Conservation (phyloP, 176 grass and related monocot genomes). For the Rhipidocladum racemiflorum region DNA sequence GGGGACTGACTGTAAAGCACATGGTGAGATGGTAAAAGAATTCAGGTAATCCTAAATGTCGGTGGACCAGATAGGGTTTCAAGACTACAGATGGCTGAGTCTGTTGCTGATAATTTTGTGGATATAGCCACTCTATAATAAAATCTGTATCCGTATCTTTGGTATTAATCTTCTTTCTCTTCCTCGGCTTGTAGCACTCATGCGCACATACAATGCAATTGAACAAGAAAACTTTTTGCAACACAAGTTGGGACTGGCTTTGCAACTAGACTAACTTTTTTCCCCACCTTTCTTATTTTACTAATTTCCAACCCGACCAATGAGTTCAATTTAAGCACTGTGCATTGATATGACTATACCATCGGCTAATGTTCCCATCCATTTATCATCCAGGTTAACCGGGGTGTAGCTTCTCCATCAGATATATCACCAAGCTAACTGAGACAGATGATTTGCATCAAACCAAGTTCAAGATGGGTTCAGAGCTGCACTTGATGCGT, state of each 20-base stretch:
- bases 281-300: background rate
- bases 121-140: constrained; percentile 58
- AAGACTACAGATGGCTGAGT: constrained; percentile 90
- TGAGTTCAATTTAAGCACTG: background rate
- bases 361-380: constrained; percentile 1
- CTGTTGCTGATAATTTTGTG: constrained; percentile 66
- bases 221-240: background rate
- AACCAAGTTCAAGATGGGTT: constrained; percentile 65
- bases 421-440: constrained; percentile 82
- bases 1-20: constrained; percentile 5
- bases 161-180: constrained; percentile 34
- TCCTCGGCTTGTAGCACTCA: background rate
- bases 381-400: constrained; percentile 51
- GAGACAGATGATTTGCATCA: constrained; percentile 60
- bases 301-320: background rate
- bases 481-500: constrained; percentile 55
- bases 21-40: constrained; percentile 51
- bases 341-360: background rate
- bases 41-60: constrained; percentile 69
- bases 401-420: constrained; percentile 75
- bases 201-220: background rate
- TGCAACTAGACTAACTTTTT: background rate
- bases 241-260: background rate
- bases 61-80: constrained; percentile 84
- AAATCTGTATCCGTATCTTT: constrained; percentile 82